phyloP scores from a whole-genome alignment of 208 protist species.

The Acanthamoeba royreba region DNA sequence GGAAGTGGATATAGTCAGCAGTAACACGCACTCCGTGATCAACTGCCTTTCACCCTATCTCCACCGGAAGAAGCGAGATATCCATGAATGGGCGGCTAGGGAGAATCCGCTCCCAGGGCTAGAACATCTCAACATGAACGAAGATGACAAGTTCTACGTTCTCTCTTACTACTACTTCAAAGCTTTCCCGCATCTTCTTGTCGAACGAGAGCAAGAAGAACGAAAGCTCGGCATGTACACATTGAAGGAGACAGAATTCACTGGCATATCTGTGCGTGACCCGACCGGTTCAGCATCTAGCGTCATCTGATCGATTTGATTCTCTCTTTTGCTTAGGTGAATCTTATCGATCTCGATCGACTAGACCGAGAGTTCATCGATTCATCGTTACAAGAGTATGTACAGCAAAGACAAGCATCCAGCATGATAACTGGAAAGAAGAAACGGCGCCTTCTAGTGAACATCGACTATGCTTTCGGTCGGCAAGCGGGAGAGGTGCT shows the following conservation, averaged over 20 bases:
- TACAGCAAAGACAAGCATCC: not conserved
- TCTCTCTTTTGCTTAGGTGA: not conserved
- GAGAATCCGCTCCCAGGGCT: not conserved
- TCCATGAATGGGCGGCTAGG: slow-evolving; percentile 38
- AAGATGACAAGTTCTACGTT: slow-evolving; percentile 17
- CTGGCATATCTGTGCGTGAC: not conserved
- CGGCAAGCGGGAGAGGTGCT: slow-evolving; percentile 87
- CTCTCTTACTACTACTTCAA: not conserved
- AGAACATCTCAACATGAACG: not conserved
- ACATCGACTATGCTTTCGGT: slow-evolving; percentile 90
- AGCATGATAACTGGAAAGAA: not conserved
- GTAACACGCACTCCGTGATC: slow-evolving; percentile 89
- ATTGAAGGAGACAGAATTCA: slow-evolving; percentile 12
- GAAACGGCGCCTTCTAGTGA: slow-evolving; percentile 85
- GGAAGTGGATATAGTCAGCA: slow-evolving; percentile 85
- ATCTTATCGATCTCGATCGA: not conserved
- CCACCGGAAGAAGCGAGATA: not conserved
- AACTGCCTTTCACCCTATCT: slow-evolving; percentile 77
- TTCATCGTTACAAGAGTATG: not conserved
- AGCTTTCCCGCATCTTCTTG: not conserved
- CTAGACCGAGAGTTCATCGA: not conserved
- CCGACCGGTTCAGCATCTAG: too few species aligned
- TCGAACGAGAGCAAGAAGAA: not conserved
- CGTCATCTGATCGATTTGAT: too few species aligned
- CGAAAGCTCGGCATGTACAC: not conserved